These are phyloP conservation scores for Alternaria alternata DNA, from an alignment of 2,329 filamentous ascomycete genomes.

Conservation along the genomic window DNA sequence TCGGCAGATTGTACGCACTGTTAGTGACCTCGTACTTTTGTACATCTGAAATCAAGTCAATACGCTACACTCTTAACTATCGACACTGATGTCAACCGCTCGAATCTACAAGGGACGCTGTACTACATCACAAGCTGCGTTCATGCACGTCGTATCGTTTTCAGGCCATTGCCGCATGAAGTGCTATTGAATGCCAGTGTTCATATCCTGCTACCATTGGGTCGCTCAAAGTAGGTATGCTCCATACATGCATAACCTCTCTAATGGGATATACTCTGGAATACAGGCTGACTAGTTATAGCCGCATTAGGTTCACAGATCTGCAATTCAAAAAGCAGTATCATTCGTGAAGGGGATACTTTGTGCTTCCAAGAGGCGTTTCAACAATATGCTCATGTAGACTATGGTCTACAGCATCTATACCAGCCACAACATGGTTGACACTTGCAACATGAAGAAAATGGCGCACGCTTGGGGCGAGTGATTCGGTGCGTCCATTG, in stretches of 20 bases:
- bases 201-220: background rate
- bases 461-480: background rate
- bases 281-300: background rate
- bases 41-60: background rate
- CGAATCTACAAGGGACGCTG: background rate
- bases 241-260: background rate
- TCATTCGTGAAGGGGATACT: background rate
- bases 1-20: background rate
- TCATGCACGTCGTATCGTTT: background rate
- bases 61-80: background rate
- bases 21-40: background rate
- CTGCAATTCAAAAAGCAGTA: background rate
- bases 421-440: conserved; percentile 8
- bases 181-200: background rate
- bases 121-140: conserved; percentile 2
- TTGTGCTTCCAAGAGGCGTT: background rate
- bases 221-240: background rate
- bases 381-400: background rate
- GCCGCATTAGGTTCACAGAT: background rate
- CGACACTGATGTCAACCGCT: background rate
- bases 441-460: conserved; percentile 7
- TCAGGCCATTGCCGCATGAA: background rate
- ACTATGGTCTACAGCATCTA: conserved; percentile 6
- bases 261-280: background rate
- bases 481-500: background rate